Base-by-base conservation (phyloP, 805 yeast genomes). In the Candida anglica region DNA sequence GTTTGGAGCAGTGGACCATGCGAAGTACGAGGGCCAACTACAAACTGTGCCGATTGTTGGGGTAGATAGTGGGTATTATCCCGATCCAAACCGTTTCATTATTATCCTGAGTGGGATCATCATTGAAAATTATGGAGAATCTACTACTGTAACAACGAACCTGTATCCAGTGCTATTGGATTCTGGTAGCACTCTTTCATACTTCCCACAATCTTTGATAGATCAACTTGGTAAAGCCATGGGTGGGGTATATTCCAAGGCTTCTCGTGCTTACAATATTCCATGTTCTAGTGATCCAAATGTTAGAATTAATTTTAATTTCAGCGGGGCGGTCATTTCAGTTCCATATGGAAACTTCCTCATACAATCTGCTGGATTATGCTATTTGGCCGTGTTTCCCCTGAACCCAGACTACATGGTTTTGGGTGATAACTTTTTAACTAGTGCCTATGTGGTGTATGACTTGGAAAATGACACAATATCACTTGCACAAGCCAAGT, bases 1-100 rank as follows among this genome's bases (percentile, higher is more conserved):
- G 31, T 84, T 84, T 61, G 91, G 93, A 30, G 93, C 81, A 19
- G 70, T 79, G 18, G 91, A 83, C 48, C 73, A 71, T 39, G 68
- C 75, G 24, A 81, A 81, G 56, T 80, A 75, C 52, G 34, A 56
- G 0, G 88, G 87, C 11, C 41, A 52, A 19, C 52, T 80, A 23
- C 53, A 64, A 20, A 57, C 75, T 1, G 51, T 81, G 6, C 80
- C 81, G 18, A 43, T 77, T 16, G 21, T 17, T n/a, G n/a, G 10
- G 10, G 22, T 6, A 6, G 29, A 32, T 15, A 21, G 28, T 17
- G 34, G 34, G 9, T 22, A 22, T 22, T 22, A 22, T 8, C 25
- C 25, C 10, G 28, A 22, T 2, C 62, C 76, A 7, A 57, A 68
- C 20, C 60, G 72, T 31, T 49, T 76, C 21, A 69, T 72, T 25